phyloP scores from a whole-genome alignment of 2,329 filamentous ascomycete genomes.

The Fusarium temperatum region DNA sequence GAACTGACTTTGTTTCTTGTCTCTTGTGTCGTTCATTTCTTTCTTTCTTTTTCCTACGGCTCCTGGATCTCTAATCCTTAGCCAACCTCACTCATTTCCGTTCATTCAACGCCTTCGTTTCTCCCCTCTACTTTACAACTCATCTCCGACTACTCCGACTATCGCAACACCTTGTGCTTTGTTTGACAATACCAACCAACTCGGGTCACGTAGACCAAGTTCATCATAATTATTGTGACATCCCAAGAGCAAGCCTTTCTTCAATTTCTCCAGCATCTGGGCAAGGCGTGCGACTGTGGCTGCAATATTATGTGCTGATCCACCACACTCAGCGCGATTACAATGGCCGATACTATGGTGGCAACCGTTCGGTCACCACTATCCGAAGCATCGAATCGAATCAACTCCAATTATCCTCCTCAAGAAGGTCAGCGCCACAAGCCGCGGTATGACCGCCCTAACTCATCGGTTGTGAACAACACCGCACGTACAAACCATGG shows the following conservation, averaged over 20 bases:
- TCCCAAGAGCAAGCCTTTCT: slow-evolving; percentile 10
- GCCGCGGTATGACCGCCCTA: slow-evolving; percentile 41
- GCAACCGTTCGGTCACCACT: slow-evolving; percentile 53
- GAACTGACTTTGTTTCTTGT: slow-evolving; percentile 28
- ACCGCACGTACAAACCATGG: slow-evolving; percentile 22
- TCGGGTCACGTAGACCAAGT: background rate
- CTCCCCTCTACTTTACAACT: slow-evolving; percentile 21
- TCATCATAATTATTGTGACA: slow-evolving; percentile 1
- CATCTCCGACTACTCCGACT: slow-evolving; percentile 3
- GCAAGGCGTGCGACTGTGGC: slow-evolving; percentile 8
- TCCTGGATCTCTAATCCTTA: slow-evolving; percentile 15
- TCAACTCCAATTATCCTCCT: slow-evolving; percentile 53
- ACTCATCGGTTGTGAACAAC: slow-evolving; percentile 19
- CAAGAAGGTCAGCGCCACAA: slow-evolving; percentile 44
- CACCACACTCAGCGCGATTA: slow-evolving; percentile 32
- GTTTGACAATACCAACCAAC: slow-evolving; percentile 5
- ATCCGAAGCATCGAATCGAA: slow-evolving; percentile 57
- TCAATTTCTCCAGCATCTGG: slow-evolving; percentile 19
- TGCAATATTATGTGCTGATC: slow-evolving; percentile 50
- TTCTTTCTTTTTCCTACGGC: background rate
- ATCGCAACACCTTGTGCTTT: slow-evolving; percentile 11
- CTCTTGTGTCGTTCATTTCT: slow-evolving; percentile 21
- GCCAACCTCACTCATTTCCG: slow-evolving; percentile 5
- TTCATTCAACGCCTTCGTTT: slow-evolving; percentile 12
- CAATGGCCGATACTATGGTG: slow-evolving; percentile 47